A percentile compares a stretch with the other conserved stretches of the same genome.
Evolutionary conservation across 371 early-diverging fungal species (phyloP).

Genomic region (Haplosporangium sp.): DNA sequence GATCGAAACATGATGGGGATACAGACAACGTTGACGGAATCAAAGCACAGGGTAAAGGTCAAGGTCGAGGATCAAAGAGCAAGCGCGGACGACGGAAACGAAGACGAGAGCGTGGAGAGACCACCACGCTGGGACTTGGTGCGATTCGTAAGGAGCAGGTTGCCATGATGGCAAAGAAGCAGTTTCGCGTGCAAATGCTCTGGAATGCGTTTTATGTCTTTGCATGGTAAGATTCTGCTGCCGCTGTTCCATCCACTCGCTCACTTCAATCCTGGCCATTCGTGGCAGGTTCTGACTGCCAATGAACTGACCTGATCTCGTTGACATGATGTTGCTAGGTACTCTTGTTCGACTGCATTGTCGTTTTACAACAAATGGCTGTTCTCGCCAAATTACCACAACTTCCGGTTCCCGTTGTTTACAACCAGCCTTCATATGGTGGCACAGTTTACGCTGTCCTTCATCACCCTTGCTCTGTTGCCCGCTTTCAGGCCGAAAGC

Average conservation of each 20-base stretch:
- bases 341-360: slow-evolving; percentile 69
- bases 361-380: slow-evolving; percentile 92
- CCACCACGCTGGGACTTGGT: slow-evolving; percentile 23
- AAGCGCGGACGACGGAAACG: neutral
- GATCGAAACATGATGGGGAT: neutral
- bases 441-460: slow-evolving; percentile 73
- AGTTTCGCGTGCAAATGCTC: slow-evolving; percentile 35
- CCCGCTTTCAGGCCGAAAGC: slow-evolving; percentile 68
- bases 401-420: slow-evolving; percentile 85
- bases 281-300: no score
- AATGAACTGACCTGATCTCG: neutral
- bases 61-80: slow-evolving; percentile 2
- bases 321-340: slow-evolving; percentile 15
- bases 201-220: slow-evolving; percentile 50
- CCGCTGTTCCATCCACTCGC: neutral
- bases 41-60: slow-evolving; percentile 9
- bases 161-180: slow-evolving; percentile 37
- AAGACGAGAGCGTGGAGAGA: neutral
- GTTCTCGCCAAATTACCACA: slow-evolving; percentile 78
- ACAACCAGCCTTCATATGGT: slow-evolving; percentile 81
- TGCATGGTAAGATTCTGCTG: slow-evolving; percentile 25
- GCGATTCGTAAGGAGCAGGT: slow-evolving; percentile 32
- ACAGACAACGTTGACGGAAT: neutral
- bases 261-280: neutral
- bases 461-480: slow-evolving; percentile 62